Percentiles rank a stretch among this genome's conserved stretches.
Conservation (phyloP, 208 protist species). For the Trypanosoma melophagium region DNA sequence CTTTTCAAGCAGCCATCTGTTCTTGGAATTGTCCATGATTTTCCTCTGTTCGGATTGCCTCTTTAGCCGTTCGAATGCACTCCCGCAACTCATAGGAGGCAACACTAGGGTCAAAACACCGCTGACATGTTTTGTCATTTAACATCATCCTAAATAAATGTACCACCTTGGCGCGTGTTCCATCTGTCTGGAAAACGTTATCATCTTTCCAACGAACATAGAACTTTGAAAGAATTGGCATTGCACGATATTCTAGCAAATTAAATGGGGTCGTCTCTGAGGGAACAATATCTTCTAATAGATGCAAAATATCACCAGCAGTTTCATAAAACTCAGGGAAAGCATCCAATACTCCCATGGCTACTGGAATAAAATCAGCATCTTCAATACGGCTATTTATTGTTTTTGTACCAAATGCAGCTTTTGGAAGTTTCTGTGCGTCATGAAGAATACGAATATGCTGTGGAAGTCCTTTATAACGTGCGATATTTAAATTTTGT, state of each 20-base stretch:
- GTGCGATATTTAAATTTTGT: constrained; percentile 78
- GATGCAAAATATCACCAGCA: constrained; percentile 51
- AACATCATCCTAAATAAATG: constrained; percentile 74
- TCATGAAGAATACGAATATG: constrained; percentile 86
- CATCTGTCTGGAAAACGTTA: constrained; percentile 72
- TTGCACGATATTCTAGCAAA: constrained; percentile 82
- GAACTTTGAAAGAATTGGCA: constrained; percentile 86
- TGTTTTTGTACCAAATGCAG: constrained; percentile 32
- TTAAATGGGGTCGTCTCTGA: constrained; percentile 59
- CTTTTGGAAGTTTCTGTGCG: constrained; percentile 57
- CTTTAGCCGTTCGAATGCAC: constrained; percentile 66
- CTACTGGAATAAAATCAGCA: constrained; percentile 78
- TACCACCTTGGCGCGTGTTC: constrained; percentile 54
- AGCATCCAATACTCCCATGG: constrained; percentile 75
- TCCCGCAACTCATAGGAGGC: constrained; percentile 85
- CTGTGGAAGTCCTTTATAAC: constrained; percentile 89
- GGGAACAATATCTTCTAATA: constrained; percentile 63
- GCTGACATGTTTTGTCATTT: constrained; percentile 75
- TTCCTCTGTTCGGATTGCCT: constrained; percentile 50
- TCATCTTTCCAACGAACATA: constrained; percentile 84
- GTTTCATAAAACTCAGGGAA: constrained; percentile 89
- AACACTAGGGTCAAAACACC: constrained; percentile 78
- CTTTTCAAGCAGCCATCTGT: not conserved
- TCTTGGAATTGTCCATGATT: not conserved
- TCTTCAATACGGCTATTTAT: constrained; percentile 63